Evolutionary conservation across 371 early-diverging fungal genomes (phyloP).

Genomic region (Synchytrium microbalum): DNA sequence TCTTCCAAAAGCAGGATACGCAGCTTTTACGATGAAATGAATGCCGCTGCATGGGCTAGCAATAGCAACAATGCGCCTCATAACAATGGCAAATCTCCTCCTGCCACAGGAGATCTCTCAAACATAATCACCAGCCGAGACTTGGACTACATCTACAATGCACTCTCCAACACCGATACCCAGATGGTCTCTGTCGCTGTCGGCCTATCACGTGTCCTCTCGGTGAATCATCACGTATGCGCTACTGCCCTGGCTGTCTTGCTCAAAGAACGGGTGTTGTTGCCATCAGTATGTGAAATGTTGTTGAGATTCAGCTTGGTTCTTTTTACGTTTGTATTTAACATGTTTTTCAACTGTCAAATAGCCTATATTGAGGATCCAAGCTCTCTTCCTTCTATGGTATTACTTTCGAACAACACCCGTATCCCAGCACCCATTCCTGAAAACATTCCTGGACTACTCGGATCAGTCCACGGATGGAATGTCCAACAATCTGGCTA

Average conservation of each 20-base stretch:
- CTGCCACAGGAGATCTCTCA: no score
- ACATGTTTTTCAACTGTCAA: neutral
- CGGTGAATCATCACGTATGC: constrained; percentile 10
- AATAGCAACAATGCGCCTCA: no score
- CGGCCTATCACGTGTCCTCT: neutral
- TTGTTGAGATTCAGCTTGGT: neutral
- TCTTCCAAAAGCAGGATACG: no score
- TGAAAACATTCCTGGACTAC: constrained; percentile 10
- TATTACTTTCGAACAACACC: constrained; percentile 1
- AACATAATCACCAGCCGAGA: neutral
- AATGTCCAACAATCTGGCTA: neutral
- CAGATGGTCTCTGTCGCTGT: neutral
- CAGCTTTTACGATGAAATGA: no score
- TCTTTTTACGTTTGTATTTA: neutral
- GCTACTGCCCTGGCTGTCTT: constrained; percentile 10
- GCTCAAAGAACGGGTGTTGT: constrained; percentile 10
- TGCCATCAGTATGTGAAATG: constrained; percentile 6
- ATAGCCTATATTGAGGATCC: constrained; percentile 9
- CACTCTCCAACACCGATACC: neutral
- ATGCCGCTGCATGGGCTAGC: no score
- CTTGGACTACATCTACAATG: neutral
- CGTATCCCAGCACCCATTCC: constrained; percentile 12
- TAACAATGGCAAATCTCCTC: no score
- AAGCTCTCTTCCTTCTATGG: constrained; percentile 15
- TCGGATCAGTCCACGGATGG: neutral